Evolutionary conservation across 1,284 basidiomycete species (phyloP), one percentile per base, ranked within the genome.

Genomic region (Cryptococcus maquisensis): DNA sequence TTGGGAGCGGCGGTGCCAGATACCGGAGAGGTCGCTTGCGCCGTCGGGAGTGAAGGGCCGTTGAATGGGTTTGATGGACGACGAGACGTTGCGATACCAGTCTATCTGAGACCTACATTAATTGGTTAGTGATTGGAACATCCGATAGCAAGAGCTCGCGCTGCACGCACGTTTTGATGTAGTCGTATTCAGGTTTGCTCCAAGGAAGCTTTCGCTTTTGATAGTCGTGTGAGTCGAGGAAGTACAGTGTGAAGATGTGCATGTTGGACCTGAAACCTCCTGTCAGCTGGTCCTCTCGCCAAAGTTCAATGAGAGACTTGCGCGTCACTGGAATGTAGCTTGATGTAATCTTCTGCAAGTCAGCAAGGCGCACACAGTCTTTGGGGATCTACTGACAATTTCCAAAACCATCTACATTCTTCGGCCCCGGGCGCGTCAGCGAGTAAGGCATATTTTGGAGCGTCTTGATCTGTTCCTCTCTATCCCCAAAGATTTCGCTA

Each of bases 191-290:
- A 1, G 67, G 47, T 13, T 63, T 54, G 4, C 49, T 26, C 71
- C 71, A 75, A 1, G 71, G 70, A 1, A 71, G 60, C 81, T 81
- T 75, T 79, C 74, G 2, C 82, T 83, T 55, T 77, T 82, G 21
- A 69, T 90, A 90, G 0, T 84, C 79, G 18, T 90, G 90, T 1
- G 92, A 93, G 73, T 98, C 94, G 57, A 98, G 78, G 80, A 97
- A 91, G 76, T 97, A 98, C 3, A 98, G 74, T 0, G 90, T 93
- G 55, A 95, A 80, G 9, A 96, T 78, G 60, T 93, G 89, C 1
- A 85, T 90, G 69, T 82, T 86, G n/a, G 89, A 90, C 28, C 88
- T 90, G 60, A 32, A 10, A 4, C 24, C 23, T 15, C 44, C 42
- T 23, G 52, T 36, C 45, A 51, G 6, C 10, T 20, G 16, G n/a